Percentiles rank a stretch among this genome's conserved stretches.
Conservation (phyloP, 805 yeast species). For the Candida ulmi region DNA sequence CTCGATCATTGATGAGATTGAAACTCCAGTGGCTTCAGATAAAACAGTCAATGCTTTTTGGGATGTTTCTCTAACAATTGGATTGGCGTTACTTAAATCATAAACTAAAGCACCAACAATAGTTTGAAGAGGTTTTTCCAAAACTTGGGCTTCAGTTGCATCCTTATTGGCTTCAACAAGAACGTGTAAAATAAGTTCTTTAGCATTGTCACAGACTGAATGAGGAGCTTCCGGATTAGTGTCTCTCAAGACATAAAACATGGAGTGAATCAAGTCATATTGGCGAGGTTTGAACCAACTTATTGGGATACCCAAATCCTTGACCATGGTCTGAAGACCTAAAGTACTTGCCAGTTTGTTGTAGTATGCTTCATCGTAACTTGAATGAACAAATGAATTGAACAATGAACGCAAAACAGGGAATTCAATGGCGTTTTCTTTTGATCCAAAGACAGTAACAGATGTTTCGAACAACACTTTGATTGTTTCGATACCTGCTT, state of each 20-base stretch:
- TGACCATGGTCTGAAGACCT: slow-evolving; percentile 71
- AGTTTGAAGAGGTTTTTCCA: slow-evolving; percentile 69
- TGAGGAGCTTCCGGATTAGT: slow-evolving; percentile 85
- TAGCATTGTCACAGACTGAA: slow-evolving; percentile 68
- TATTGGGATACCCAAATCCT: slow-evolving; percentile 61
- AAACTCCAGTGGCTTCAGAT: slow-evolving; percentile 62
- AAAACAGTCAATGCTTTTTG: slow-evolving; percentile 63
- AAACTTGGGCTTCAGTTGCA: slow-evolving; percentile 54
- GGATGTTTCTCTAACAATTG: slow-evolving; percentile 75
- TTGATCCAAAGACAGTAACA: slow-evolving; percentile 58
- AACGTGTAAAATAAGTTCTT: slow-evolving; percentile 56
- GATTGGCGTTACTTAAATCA: slow-evolving; percentile 86
- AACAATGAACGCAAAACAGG: slow-evolving; percentile 74
- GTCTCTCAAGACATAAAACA: slow-evolving; percentile 86
- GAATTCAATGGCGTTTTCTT: slow-evolving; percentile 60
- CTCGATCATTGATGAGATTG: slow-evolving; percentile 69
- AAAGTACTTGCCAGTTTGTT: slow-evolving; percentile 84
- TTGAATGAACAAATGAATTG: slow-evolving; percentile 80
- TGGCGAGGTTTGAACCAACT: slow-evolving; percentile 74
- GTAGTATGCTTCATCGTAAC: slow-evolving; percentile 85
- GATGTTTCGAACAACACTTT: slow-evolving; percentile 58
- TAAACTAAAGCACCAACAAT: slow-evolving; percentile 86
- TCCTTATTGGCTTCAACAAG: slow-evolving; percentile 61
- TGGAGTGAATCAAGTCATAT: slow-evolving; percentile 77
- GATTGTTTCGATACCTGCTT: slow-evolving; percentile 64